These are phyloP conservation scores for Aspergillus hancockii DNA, from an alignment of 495 filamentous ascomycete species.

Conservation along the genomic window DNA sequence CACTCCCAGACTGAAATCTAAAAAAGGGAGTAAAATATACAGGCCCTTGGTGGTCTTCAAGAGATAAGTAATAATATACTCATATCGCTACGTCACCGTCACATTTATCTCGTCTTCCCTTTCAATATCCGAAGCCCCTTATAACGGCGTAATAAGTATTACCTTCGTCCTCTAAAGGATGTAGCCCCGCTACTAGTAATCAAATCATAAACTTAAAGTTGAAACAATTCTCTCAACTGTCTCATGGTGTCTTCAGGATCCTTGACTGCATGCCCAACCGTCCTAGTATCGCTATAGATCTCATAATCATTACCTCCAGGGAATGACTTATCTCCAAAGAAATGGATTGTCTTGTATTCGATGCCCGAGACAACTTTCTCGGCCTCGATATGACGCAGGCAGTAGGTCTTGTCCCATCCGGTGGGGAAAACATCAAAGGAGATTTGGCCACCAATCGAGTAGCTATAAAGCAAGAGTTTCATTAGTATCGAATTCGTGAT, in stretches of 20 bases:
- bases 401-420: constrained; percentile 99
- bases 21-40: neutral
- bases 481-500: neutral
- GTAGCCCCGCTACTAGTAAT: constrained; percentile 13
- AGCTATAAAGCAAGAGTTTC: constrained; percentile 50
- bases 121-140: neutral
- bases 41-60: neutral
- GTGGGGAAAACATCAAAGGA: constrained; percentile 97
- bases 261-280: constrained; percentile 79
- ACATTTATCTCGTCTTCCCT: neutral
- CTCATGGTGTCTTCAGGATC: constrained; percentile 78
- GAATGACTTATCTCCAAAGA: constrained; percentile 95
- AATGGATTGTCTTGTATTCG: constrained; percentile 85
- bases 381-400: constrained; percentile 79
- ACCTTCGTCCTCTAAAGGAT: constrained; percentile 12
- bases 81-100: neutral
- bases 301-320: constrained; percentile 93
- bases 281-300: constrained; percentile 80
- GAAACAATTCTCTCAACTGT: constrained; percentile 77
- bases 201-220: constrained; percentile 47
- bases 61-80: neutral
- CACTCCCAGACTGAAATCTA: neutral
- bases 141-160: neutral
- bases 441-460: constrained; percentile 93
- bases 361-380: constrained; percentile 76